A percentile compares a stretch with the other conserved stretches of the same genome.
Evolutionary conservation across 352 stramenopile species (phyloP).

Genomic region (Phytophthora agathidicida): DNA sequence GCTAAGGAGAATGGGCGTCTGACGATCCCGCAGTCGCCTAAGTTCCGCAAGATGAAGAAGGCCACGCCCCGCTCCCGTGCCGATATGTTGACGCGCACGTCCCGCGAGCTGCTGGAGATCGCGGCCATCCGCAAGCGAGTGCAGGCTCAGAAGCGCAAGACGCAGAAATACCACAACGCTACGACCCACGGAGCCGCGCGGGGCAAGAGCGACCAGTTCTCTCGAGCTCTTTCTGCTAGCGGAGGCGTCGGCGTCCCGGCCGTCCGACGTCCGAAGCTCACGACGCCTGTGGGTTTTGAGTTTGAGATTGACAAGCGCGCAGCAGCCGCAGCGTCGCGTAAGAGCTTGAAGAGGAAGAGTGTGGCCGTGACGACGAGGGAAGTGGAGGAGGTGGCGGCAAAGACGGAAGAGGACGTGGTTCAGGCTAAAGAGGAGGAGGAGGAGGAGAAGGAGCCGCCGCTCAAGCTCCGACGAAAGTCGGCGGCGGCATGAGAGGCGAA

Average conservation of each 20-base stretch:
- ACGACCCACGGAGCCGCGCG: constrained; percentile 47
- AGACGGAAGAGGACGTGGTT: constrained; percentile 7
- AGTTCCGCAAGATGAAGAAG: constrained; percentile 57
- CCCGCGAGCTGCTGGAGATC: constrained; percentile 78
- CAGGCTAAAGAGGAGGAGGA: constrained; percentile 5
- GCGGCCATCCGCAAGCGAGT: constrained; percentile 68
- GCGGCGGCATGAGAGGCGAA: constrained; percentile 13
- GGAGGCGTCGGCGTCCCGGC: constrained; percentile 72
- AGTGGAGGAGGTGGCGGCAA: not conserved
- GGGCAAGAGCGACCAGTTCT: constrained; percentile 49
- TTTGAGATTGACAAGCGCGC: constrained; percentile 76
- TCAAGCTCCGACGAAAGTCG: constrained; percentile 34
- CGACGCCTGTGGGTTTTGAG: constrained; percentile 66
- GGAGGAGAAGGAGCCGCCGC: constrained; percentile 15
- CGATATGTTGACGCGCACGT: constrained; percentile 65
- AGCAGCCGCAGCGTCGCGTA: constrained; percentile 32
- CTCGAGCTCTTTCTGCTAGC: constrained; percentile 56
- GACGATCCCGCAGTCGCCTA: constrained; percentile 74
- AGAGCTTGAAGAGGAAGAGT: constrained; percentile 40
- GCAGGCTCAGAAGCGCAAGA: constrained; percentile 57
- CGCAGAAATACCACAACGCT: constrained; percentile 67
- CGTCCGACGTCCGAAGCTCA: constrained; percentile 70
- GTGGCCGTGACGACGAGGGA: constrained; percentile 14
- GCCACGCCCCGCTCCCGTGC: constrained; percentile 34
- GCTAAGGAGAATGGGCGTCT: constrained; percentile 64